phyloP scores from a whole-genome alignment of 768 basidiomycete genomes.

The Naganishia kalamii region DNA sequence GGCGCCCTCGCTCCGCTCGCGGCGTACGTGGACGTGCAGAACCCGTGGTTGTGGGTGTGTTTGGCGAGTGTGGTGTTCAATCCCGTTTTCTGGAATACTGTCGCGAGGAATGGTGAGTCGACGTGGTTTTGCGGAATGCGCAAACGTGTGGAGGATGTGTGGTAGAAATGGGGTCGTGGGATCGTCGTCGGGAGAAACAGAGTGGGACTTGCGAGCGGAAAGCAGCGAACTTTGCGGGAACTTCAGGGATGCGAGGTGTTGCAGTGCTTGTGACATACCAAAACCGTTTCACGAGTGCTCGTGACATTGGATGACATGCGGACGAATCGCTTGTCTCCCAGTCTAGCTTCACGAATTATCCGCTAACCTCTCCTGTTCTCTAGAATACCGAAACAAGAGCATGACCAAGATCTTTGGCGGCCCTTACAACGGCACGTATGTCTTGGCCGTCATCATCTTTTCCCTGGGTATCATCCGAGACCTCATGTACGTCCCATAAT shows the following conservation, averaged over 20 bases:
- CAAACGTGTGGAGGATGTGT: not conserved
- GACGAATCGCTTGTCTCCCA: not conserved
- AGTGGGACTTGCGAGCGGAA: too few relatives aligned
- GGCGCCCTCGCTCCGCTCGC: not conserved
- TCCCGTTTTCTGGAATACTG: conserved; percentile 90
- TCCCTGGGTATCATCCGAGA: conserved; percentile 78
- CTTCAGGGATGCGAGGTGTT: too few relatives aligned
- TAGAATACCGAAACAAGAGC: conserved; percentile 76
- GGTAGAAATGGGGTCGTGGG: too few relatives aligned
- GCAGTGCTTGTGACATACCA: not conserved
- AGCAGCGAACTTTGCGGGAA: too few relatives aligned
- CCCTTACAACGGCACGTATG: conserved; percentile 71
- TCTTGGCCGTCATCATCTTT: conserved; percentile 78
- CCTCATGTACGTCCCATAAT: conserved; percentile 59
- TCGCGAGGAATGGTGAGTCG: conserved; percentile 82
- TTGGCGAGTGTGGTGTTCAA: conserved; percentile 57
- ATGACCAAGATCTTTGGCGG: conserved; percentile 78
- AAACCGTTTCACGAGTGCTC: too few relatives aligned
- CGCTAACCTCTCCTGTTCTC: not conserved
- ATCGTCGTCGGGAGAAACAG: too few relatives aligned
- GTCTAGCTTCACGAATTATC: too few relatives aligned
- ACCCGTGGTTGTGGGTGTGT: conserved; percentile 9
- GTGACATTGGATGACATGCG: not conserved
- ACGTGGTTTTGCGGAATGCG: not conserved
- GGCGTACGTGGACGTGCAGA: not conserved